phyloP scores from a whole-genome alignment of 805 yeast species.

The Lachancea sp. region DNA sequence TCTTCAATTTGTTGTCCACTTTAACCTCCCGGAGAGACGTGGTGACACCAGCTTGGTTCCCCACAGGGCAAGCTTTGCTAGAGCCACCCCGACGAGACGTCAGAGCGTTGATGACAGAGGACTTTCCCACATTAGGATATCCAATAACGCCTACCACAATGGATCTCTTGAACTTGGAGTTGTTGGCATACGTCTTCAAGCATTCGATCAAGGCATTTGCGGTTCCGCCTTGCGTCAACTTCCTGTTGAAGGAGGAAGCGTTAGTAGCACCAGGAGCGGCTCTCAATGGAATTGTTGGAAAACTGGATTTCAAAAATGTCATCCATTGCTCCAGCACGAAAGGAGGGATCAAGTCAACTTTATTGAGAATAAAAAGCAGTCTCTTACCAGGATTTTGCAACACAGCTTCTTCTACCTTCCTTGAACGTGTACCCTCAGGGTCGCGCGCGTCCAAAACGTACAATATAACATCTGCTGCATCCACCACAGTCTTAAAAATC shows the following conservation, averaged over 20 bases:
- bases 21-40: conserved; percentile 87
- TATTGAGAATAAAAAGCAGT: conserved; percentile 78
- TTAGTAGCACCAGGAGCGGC: conserved; percentile 73
- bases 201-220: conserved; percentile 71
- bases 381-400: conserved; percentile 71
- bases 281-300: conserved; percentile 88
- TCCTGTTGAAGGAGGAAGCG: conserved; percentile 63
- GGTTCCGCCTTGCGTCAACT: conserved; percentile 63
- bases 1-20: conserved; percentile 79
- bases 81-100: conserved; percentile 66
- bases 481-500: conserved; percentile 88
- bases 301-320: conserved; percentile 64
- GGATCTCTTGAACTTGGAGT: conserved; percentile 79
- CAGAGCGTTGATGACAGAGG: conserved; percentile 86
- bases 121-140: conserved; percentile 95
- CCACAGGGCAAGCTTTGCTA: conserved; percentile 84
- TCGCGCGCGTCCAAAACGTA: conserved; percentile 97
- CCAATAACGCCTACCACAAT: conserved; percentile 94
- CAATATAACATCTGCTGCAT: conserved; percentile 81
- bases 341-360: conserved; percentile 88
- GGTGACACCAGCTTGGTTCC: conserved; percentile 97
- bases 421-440: conserved; percentile 91
- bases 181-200: conserved; percentile 77
- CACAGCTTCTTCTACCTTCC: conserved; percentile 85
- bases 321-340: conserved; percentile 80